Base-by-base conservation (phyloP, 108 stramenopile species). In the Fragilaria radians region DNA sequence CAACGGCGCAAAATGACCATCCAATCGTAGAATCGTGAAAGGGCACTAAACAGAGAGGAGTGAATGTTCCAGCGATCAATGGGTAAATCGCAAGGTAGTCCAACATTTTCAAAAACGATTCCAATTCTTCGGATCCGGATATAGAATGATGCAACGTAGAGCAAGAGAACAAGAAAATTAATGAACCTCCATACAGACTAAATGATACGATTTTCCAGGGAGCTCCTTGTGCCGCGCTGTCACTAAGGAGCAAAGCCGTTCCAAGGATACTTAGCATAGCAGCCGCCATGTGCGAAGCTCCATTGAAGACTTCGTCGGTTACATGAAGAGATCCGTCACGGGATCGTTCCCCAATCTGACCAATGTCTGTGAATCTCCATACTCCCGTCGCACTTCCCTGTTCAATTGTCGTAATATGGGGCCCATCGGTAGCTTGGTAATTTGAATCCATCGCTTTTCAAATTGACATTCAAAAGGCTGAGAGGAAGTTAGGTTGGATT, bases 1-100 rank as follows among this genome's bases (percentile, higher is more conserved):
- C 83, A 9, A 83, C 82, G 1, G 68, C 72, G 49, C 69, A 77
- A 55, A 89, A 89, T 3, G 80, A 70, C 88, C 88, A 89, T 0
- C 88, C 88, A 51, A 89, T 82, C 17, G 68, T 70, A 1, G 79
- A 65, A 33, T 83, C 54, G 33, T 79, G 73, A 23, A 74, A 73
- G 48, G 55, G 80, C 0, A 89, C 88, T 49, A 89, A 59, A 62
- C 88, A 89, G 0, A 89, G 65, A 2, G 88, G 88, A n/a, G 88
- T 85, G 66, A 85, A 85, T n/a, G 83, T 89, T 9, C 88, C 88
- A 28, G 81, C 77, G 65, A 89, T 89, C 9, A 89, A 68, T 17
- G 88, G 88, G 59, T 81, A 89, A 32, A 89, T 89, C 27, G 88
- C 88, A 18, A 84, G 49, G 60, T 89, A 89, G 59, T 89, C 88